A percentile compares a stretch with the other conserved stretches of the same genome.
These are phyloP conservation scores for thale cress (Arabidopsis thaliana) DNA, from an alignment of 345 rosid species.

Conservation along the genomic window DNA sequence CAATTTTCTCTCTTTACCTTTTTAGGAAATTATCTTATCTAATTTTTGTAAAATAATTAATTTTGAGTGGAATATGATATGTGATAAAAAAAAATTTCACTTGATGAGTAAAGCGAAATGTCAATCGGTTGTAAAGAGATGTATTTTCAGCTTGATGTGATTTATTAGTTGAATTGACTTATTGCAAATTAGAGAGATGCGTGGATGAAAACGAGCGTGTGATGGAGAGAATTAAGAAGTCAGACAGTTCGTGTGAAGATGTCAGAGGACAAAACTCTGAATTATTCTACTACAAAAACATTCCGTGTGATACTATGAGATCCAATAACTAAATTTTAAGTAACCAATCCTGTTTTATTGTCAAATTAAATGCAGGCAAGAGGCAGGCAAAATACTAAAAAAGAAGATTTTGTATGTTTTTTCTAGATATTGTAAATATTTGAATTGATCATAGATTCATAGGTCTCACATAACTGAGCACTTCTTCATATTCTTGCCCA, in stretches of 20 bases:
- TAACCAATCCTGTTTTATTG: constrained; percentile 7
- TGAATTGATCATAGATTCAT: constrained; percentile 21
- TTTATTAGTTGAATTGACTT: not conserved
- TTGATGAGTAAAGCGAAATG: not conserved
- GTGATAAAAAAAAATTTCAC: not conserved
- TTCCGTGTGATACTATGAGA: constrained; percentile 25
- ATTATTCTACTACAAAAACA: constrained; percentile 34
- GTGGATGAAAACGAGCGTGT: constrained; percentile 22
- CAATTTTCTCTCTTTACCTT: not conserved
- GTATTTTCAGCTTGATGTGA: not conserved
- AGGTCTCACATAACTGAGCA: constrained; percentile 12
- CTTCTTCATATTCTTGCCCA: not conserved
- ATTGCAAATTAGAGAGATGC: not conserved
- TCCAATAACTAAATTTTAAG: not conserved
- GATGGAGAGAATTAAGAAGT: constrained; percentile 21
- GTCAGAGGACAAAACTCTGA: constrained; percentile 37
- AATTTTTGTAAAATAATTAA: not conserved
- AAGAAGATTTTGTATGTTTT: not conserved
- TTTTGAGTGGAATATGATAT: not conserved
- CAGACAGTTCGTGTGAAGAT: constrained; percentile 41
- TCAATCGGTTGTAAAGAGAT: constrained; percentile 7
- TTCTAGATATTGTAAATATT: not conserved
- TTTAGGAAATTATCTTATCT: not conserved
- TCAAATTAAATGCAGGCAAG: constrained; percentile 12
- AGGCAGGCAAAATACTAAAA: not conserved